Evolutionary conservation across 2,329 filamentous ascomycete species (phyloP).

Genomic region (Chrysosporium queenslandicum): DNA sequence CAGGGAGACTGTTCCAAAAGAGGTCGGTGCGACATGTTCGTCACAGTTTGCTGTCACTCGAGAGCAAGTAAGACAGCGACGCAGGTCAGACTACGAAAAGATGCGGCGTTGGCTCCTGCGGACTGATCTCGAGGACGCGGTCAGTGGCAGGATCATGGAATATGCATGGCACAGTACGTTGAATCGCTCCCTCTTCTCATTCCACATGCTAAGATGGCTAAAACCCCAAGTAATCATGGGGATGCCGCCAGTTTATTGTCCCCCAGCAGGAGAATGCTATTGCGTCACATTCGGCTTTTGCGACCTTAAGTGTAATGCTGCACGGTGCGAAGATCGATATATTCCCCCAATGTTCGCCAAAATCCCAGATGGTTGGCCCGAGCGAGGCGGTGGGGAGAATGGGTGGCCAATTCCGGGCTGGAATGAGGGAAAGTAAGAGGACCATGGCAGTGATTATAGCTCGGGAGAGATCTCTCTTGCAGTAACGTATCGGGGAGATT

Average conservation of each 20-base stretch:
- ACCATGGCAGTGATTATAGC: neutral
- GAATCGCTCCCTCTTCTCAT: neutral
- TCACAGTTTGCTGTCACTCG: conserved; percentile 47
- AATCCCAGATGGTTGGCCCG: conserved; percentile 54
- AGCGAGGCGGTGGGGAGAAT: conserved; percentile 43
- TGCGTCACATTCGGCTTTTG: conserved; percentile 58
- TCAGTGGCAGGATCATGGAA: conserved; percentile 47
- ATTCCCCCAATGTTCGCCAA: conserved; percentile 48
- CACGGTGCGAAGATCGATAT: conserved; percentile 48
- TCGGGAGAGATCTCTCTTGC: neutral
- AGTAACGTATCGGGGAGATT: neutral
- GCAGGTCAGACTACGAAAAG: conserved; percentile 41
- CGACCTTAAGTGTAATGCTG: conserved; percentile 30
- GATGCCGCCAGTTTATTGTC: conserved; percentile 50
- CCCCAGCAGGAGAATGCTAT: conserved; percentile 52
- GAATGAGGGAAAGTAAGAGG: conserved; percentile 13
- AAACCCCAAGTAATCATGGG: conserved; percentile 29
- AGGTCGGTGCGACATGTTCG: conserved; percentile 45
- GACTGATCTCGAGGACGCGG: conserved; percentile 39
- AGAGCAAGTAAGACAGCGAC: conserved; percentile 38
- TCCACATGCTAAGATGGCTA: neutral
- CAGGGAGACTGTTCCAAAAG: conserved; percentile 29
- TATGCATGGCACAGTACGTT: conserved; percentile 52
- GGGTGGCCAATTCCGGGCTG: conserved; percentile 18
- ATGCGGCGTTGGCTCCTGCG: conserved; percentile 42